Evolutionary conservation across 495 filamentous ascomycete genomes (phyloP).

Genomic region (Podospora australis): DNA sequence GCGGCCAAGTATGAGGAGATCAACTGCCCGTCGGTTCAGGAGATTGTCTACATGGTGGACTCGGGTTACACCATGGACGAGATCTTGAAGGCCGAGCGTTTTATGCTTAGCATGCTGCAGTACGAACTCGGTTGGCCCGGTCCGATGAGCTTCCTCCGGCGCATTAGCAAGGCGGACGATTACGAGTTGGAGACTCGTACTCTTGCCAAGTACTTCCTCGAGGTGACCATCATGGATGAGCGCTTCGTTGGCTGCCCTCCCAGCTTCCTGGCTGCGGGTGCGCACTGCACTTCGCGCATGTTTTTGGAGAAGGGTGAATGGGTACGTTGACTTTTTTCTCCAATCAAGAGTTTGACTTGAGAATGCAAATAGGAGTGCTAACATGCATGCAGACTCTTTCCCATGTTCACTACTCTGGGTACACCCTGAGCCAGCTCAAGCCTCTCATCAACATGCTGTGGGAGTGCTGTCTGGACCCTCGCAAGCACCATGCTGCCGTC

Average conservation of each 20-base stretch:
- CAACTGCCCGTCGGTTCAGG: constrained; percentile 86
- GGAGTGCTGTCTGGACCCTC: constrained; percentile 79
- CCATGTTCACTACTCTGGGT: constrained; percentile 87
- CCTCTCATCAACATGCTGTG: constrained; percentile 68
- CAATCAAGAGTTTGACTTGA: too few species aligned
- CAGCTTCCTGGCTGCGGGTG: constrained; percentile 84
- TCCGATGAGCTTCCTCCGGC: constrained; percentile 93
- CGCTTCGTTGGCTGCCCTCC: constrained; percentile 86
- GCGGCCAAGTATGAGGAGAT: constrained; percentile 99
- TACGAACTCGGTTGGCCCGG: constrained; percentile 96
- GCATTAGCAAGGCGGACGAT: constrained; percentile 97
- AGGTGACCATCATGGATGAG: constrained; percentile 96
- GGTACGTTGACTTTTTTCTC: constrained; percentile 52
- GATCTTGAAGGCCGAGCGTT: constrained; percentile 93
- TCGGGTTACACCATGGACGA: constrained; percentile 81
- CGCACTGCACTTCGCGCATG: constrained; percentile 85
- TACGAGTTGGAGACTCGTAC: constrained; percentile 95
- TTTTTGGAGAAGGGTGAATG: constrained; percentile 86
- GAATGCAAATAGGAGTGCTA: too few species aligned
- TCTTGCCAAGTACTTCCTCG: constrained; percentile 95
- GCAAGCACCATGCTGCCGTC: constrained; percentile 75
- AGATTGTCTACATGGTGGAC: constrained; percentile 99
- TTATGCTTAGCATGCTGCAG: constrained; percentile 93
- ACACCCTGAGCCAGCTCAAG: constrained; percentile 77
- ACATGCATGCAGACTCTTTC: constrained; percentile 54